phyloP scores from a whole-genome alignment of 2,329 filamentous ascomycete species.

The Talaromyces piceae region DNA sequence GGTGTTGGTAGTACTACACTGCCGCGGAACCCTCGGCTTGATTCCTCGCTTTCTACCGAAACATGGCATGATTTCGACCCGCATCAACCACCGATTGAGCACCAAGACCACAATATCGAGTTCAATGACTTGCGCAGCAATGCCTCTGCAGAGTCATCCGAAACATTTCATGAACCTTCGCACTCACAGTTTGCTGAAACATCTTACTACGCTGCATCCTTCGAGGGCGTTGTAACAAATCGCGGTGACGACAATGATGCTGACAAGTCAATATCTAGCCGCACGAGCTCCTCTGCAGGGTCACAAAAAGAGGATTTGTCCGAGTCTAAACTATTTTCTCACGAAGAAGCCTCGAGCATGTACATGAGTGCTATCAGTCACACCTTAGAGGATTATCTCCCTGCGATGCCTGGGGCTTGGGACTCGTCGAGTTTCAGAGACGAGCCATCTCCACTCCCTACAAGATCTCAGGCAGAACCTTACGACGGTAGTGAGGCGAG shows the following conservation, averaged over 20 bases:
- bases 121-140: not conserved
- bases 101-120: not conserved
- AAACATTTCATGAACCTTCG: not conserved
- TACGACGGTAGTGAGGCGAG: slow-evolving; percentile 14
- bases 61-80: slow-evolving; percentile 6
- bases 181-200: not conserved
- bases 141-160: not conserved
- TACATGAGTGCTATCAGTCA: slow-evolving; percentile 52
- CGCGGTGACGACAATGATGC: not conserved
- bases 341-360: slow-evolving; percentile 45
- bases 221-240: not conserved
- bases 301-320: slow-evolving; percentile 29
- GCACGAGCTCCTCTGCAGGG: slow-evolving; percentile 17
- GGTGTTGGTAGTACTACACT: slow-evolving; percentile 15
- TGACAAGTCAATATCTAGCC: slow-evolving; percentile 12
- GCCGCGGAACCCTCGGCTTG: slow-evolving; percentile 14
- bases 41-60: slow-evolving; percentile 4
- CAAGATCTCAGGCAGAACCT: slow-evolving; percentile 1
- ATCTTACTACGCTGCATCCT: slow-evolving; percentile 1
- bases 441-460: slow-evolving; percentile 7
- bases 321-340: slow-evolving; percentile 41
- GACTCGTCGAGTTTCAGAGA: slow-evolving; percentile 21
- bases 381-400: slow-evolving; percentile 20
- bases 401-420: slow-evolving; percentile 38
- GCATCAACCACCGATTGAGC: not conserved